phyloP scores from a whole-genome alignment of 441 rosid genomes.

The Breynia disticha region DNA sequence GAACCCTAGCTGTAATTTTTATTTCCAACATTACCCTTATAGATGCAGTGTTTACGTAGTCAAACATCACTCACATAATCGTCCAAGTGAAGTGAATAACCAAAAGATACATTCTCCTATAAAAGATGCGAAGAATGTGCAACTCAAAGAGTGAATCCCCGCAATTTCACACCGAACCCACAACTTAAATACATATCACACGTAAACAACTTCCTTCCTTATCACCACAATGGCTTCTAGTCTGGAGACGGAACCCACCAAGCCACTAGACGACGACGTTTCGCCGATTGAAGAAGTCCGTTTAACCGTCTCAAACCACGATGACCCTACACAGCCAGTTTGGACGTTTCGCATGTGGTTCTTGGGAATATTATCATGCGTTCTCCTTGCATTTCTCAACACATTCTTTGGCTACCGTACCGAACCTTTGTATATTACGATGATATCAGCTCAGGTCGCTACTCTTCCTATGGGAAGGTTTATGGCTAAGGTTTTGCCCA shows the following conservation, averaged over 20 bases:
- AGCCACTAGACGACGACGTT: conserved; percentile 20
- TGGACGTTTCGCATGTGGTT: conserved; percentile 77
- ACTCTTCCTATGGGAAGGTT: conserved; percentile 60
- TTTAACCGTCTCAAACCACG: conserved; percentile 47
- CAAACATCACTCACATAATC: too few relatives aligned
- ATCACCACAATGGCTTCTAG: neutral
- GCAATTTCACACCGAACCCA: too few relatives aligned
- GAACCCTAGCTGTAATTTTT: too few relatives aligned
- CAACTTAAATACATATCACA: too few relatives aligned
- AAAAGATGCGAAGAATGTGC: too few relatives aligned
- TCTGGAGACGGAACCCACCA: neutral
- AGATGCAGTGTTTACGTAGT: too few relatives aligned
- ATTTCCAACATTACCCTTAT: too few relatives aligned
- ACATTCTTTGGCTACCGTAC: conserved; percentile 69
- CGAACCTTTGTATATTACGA: conserved; percentile 44
- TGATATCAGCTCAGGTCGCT: conserved; percentile 57
- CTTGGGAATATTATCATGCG: conserved; percentile 47
- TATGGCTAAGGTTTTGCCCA: conserved; percentile 45
- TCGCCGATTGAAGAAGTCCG: conserved; percentile 69
- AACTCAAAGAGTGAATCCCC: too few relatives aligned
- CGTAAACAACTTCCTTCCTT: neutral
- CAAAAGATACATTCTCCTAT: too few relatives aligned
- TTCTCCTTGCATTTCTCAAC: conserved; percentile 66
- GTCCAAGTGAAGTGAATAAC: too few relatives aligned
- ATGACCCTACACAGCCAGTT: conserved; percentile 58